Percentiles rank a stretch among this genome's conserved stretches.
Evolutionary conservation across 2,329 filamentous ascomycete species (phyloP).

Genomic region (Monilinia fructicola): DNA sequence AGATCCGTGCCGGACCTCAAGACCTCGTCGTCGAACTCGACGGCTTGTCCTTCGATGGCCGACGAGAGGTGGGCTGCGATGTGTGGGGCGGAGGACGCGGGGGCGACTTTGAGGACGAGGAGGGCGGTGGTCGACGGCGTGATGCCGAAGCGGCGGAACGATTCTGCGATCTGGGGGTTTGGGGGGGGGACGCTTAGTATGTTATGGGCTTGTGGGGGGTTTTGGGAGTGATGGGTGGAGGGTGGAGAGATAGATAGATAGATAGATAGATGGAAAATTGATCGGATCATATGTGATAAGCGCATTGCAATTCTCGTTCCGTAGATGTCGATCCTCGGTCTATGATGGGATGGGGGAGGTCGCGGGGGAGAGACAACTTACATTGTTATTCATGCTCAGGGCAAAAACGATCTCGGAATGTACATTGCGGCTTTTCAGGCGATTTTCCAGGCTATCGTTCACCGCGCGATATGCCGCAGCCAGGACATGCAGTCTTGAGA

Average conservation of each 20-base stretch:
- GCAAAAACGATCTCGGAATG: conserved; percentile 58
- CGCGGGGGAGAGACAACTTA: conserved; percentile 32
- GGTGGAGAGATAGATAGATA: too few relatives aligned
- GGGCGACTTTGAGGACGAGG: conserved; percentile 77
- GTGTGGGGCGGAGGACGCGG: conserved; percentile 49
- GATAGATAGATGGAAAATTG: too few relatives aligned
- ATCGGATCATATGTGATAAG: too few relatives aligned
- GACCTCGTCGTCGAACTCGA: conserved; percentile 62
- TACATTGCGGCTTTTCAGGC: conserved; percentile 52
- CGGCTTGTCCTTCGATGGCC: conserved; percentile 60
- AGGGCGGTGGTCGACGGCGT: conserved; percentile 64
- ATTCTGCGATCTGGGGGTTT: conserved; percentile 72
- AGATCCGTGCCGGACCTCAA: conserved; percentile 62
- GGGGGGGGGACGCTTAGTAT: background rate
- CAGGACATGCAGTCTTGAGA: conserved; percentile 50
- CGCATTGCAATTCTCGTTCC: too few relatives aligned
- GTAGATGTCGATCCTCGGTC: too few relatives aligned
- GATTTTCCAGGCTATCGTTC: conserved; percentile 45
- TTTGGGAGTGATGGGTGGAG: too few relatives aligned
- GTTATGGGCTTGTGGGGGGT: too few relatives aligned
- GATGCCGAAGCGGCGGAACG: conserved; percentile 87
- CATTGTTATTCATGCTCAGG: conserved; percentile 56
- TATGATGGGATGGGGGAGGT: background rate
- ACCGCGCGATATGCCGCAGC: conserved; percentile 52
- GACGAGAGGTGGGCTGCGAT: conserved; percentile 59